Percentiles rank a stretch among this genome's conserved stretches.
These are phyloP conservation scores for Penicillium arizonense DNA, from an alignment of 495 filamentous ascomycete genomes.

Conservation along the genomic window DNA sequence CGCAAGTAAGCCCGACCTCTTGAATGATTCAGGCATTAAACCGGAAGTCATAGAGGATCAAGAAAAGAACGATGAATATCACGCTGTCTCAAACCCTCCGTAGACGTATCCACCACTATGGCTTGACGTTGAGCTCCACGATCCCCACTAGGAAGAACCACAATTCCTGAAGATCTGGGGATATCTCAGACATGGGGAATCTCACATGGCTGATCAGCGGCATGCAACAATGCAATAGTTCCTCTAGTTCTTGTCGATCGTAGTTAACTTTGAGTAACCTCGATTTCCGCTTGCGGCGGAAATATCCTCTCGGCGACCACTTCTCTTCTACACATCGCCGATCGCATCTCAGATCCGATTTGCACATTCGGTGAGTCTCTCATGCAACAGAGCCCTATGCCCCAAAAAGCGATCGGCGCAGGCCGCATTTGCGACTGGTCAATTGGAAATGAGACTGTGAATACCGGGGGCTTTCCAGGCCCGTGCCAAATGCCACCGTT, in stretches of 20 bases:
- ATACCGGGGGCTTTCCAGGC: background rate
- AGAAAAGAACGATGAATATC: background rate
- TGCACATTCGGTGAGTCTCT: background rate
- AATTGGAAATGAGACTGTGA: slow-evolving; percentile 7
- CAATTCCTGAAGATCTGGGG: background rate
- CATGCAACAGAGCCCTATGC: background rate
- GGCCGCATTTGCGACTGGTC: slow-evolving; percentile 1
- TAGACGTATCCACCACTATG: background rate
- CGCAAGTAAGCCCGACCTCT: slow-evolving; percentile 24
- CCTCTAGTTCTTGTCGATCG: slow-evolving; percentile 14
- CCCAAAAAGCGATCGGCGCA: background rate
- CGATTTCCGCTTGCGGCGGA: background rate
- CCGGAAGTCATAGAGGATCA: background rate
- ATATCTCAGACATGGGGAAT: background rate
- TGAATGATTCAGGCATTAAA: background rate
- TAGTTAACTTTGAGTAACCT: background rate
- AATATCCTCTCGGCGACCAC: background rate
- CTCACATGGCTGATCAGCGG: background rate
- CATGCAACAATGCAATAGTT: slow-evolving; percentile 1
- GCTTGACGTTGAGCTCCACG: background rate
- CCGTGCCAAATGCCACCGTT: background rate
- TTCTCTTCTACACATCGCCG: background rate
- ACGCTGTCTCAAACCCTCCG: background rate
- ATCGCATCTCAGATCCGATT: background rate
- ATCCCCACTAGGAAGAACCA: background rate